Base-by-base conservation (phyloP, 305 asterid species). In the Andrographis paniculata region DNA sequence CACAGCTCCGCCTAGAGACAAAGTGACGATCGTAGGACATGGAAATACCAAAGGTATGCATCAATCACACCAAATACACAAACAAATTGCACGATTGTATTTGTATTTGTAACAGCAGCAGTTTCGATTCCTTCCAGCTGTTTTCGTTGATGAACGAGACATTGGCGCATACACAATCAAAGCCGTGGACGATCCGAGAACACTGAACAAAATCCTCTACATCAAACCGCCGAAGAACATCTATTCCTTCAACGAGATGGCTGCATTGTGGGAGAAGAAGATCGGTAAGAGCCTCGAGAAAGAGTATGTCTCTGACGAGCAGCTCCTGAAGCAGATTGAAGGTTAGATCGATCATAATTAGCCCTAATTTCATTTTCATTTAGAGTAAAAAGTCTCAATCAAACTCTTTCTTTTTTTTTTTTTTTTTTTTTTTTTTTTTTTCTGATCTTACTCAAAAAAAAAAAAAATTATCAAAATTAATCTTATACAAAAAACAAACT, bases 261-360 rank as follows among this genome's bases (percentile, higher is more conserved):
- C 78, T 39, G 69, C 81, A 14, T 21, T 70, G 10, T 85, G 93
- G 89, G 95, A 85, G 87, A 81, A 81, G 63, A 71, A 74, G 71
- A 78, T 81, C 22, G 85, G 87, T 0, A 84, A 78, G 56, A 71
- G 70, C 22, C 64, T 84, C 1, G 87, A 80, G 69, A 80, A 72
- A 15, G 67, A 49, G 44, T 73, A 65, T 27, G 31, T 73, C 4
- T 51, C 84, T 0, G 89, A 71, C 52, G 93, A 84, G 61, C 76
- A 73, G 66, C 17, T 79, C 51, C 18, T 80, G 45, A 80, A 80
- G 49, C 64, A 59, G 52, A 77, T 78, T 7, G 49, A 64, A 51
- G 83, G 87, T 77, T n/a, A n/a, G n/a, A n/a, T n/a, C n/a, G n/a
- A n/a, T n/a, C n/a, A n/a, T n/a, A n/a, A n/a, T n/a, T n/a, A n/a